phyloP scores from a whole-genome alignment of 78 protist genomes.

The Protostelium mycophagum region DNA sequence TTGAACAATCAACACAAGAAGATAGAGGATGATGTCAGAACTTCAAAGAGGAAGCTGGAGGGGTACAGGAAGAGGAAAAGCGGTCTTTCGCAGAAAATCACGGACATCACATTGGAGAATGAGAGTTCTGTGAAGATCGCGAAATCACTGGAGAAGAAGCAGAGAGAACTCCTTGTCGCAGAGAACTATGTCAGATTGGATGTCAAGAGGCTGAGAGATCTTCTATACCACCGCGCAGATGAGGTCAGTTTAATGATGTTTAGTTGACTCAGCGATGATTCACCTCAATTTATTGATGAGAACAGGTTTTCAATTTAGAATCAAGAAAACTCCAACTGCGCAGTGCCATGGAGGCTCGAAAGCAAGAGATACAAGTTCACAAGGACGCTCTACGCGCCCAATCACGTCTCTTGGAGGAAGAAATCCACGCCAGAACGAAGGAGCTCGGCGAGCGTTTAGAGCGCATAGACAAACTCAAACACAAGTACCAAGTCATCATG shows the following conservation, averaged over 20 bases:
- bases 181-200: constrained; percentile 67
- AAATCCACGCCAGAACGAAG: background rate
- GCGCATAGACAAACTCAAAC: constrained; percentile 17
- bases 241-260: constrained; percentile 8
- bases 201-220: constrained; percentile 41
- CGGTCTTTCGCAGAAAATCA: background rate
- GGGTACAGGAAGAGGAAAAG: background rate
- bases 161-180: constrained; percentile 52
- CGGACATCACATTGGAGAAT: constrained; percentile 26
- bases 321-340: constrained; percentile 61
- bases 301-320: constrained; percentile 23
- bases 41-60: background rate
- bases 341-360: constrained; percentile 52
- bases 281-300: too few relatives aligned
- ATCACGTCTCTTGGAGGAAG: constrained; percentile 45
- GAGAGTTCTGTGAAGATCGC: constrained; percentile 5
- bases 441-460: constrained; percentile 23
- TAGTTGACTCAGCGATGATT: background rate
- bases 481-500: constrained; percentile 15
- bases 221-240: constrained; percentile 18
- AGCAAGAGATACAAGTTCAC: constrained; percentile 49
- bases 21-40: constrained; percentile 16
- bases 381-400: constrained; percentile 41
- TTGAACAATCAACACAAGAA: constrained; percentile 18
- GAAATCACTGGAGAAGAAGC: background rate